These are phyloP conservation scores for Kodamaea laetipori DNA, from an alignment of 805 yeast species.

Conservation along the genomic window DNA sequence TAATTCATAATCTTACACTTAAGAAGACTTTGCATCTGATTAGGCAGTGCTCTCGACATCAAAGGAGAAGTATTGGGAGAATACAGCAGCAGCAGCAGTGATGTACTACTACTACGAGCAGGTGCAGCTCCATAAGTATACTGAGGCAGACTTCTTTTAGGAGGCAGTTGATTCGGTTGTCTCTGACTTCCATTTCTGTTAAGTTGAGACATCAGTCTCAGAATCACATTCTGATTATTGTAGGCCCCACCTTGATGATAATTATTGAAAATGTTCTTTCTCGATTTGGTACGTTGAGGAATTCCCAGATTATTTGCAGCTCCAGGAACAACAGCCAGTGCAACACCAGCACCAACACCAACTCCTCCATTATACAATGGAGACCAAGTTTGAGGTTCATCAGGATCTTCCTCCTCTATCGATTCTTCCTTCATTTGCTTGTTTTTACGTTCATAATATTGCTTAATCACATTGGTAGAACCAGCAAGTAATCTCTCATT, in stretches of 20 bases:
- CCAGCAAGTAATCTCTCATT: conserved; percentile 23
- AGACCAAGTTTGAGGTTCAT: conserved; percentile 11
- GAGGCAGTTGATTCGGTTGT: neutral
- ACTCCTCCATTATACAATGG: conserved; percentile 10
- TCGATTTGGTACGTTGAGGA: conserved; percentile 26
- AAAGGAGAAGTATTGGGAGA: conserved; percentile 13
- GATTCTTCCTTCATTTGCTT: conserved; percentile 5
- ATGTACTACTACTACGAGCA: conserved; percentile 12
- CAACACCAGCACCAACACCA: conserved; percentile 10
- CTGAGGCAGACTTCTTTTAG: conserved; percentile 6
- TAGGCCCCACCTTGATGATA: conserved; percentile 27
- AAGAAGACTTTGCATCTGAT: conserved; percentile 14
- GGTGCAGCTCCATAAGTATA: conserved; percentile 9
- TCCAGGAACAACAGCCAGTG: neutral
- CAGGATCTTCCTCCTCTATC: conserved; percentile 11
- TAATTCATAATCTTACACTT: conserved; percentile 33
- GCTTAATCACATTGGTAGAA: conserved; percentile 18
- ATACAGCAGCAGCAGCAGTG: conserved; percentile 6
- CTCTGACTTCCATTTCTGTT: conserved; percentile 2
- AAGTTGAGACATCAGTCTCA: conserved; percentile 7
- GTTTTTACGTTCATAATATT: conserved; percentile 10
- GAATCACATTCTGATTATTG: conserved; percentile 10
- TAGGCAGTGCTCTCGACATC: conserved; percentile 12
- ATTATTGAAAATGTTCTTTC: conserved; percentile 33
- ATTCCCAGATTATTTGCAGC: conserved; percentile 11